A percentile compares a stretch with the other conserved stretches of the same genome.
Conservation (phyloP, 768 basidiomycete species). For the Collybiopsis luxurians region DNA sequence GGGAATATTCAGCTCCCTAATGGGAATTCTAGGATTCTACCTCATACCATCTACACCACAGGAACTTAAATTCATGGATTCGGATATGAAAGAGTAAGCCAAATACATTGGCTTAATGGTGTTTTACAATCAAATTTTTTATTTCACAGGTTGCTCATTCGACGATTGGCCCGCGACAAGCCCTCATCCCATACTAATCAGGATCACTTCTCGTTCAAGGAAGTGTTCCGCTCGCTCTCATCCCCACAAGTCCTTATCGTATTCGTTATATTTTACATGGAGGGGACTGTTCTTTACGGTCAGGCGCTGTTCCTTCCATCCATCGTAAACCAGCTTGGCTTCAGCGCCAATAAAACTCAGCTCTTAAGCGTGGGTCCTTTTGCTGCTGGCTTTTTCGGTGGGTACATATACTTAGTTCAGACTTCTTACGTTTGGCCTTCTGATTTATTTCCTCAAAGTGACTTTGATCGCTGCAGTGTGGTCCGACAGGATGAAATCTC, state of each 20-base stretch:
- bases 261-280: constrained; percentile 33
- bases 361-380: constrained; percentile 37
- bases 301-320: constrained; percentile 35
- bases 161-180: constrained; percentile 29
- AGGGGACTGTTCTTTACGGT: constrained; percentile 33
- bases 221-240: constrained; percentile 26
- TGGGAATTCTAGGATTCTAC: constrained; percentile 43
- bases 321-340: constrained; percentile 34
- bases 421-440: neutral
- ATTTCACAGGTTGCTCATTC: constrained; percentile 22
- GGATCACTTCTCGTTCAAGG: constrained; percentile 29
- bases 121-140: too few relatives aligned
- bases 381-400: constrained; percentile 32
- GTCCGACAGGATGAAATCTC: constrained; percentile 17
- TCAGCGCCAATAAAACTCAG: constrained; percentile 28
- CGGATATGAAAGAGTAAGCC: constrained; percentile 29
- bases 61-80: constrained; percentile 26
- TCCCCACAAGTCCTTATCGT: constrained; percentile 33
- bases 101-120: neutral
- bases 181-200: constrained; percentile 23
- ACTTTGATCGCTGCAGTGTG: constrained; percentile 9
- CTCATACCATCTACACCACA: constrained; percentile 31
- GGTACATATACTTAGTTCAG: constrained; percentile 3
- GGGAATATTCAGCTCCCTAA: constrained; percentile 48
- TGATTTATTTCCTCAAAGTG: constrained; percentile 9